Evolutionary conservation across 345 rosid species (phyloP).

Genomic region (Camelina hispida): DNA sequence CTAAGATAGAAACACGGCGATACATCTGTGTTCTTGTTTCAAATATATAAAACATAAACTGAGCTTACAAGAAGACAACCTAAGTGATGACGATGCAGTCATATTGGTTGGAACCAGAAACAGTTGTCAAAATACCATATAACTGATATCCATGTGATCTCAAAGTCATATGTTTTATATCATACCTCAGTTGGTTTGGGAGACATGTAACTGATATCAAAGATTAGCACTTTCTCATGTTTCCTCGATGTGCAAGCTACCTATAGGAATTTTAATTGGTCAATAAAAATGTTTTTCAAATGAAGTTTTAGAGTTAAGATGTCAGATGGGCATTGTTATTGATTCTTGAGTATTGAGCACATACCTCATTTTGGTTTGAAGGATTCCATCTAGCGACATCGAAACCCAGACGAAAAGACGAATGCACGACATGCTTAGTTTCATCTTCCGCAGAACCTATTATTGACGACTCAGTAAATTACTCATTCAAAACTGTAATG

Average conservation of each 20-base stretch:
- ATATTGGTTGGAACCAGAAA: constrained; percentile 12
- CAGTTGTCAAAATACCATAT: neutral
- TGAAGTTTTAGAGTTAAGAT: neutral
- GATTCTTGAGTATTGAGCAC: constrained; percentile 2
- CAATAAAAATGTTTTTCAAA: neutral
- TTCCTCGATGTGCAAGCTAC: constrained; percentile 77
- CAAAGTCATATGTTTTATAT: constrained; percentile 16
- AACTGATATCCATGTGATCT: neutral
- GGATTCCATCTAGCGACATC: constrained; percentile 85
- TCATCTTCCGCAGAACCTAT: constrained; percentile 61
- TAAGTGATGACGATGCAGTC: constrained; percentile 1
- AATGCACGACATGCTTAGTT: constrained; percentile 74
- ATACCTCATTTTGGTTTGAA: constrained; percentile 87
- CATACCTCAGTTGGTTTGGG: constrained; percentile 78
- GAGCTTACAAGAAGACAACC: constrained; percentile 12
- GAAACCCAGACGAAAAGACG: constrained; percentile 53
- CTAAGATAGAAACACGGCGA: constrained; percentile 11
- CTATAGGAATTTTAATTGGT: constrained; percentile 44
- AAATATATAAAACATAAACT: constrained; percentile 5
- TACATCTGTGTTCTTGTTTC: constrained; percentile 7
- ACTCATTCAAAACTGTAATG: constrained; percentile 14
- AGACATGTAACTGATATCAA: constrained; percentile 80
- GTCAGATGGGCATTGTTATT: neutral
- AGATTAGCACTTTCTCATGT: constrained; percentile 62
- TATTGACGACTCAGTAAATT: constrained; percentile 21